These are phyloP conservation scores for Cochliopodium minus DNA, from an alignment of 208 protist species.

Conservation along the genomic window DNA sequence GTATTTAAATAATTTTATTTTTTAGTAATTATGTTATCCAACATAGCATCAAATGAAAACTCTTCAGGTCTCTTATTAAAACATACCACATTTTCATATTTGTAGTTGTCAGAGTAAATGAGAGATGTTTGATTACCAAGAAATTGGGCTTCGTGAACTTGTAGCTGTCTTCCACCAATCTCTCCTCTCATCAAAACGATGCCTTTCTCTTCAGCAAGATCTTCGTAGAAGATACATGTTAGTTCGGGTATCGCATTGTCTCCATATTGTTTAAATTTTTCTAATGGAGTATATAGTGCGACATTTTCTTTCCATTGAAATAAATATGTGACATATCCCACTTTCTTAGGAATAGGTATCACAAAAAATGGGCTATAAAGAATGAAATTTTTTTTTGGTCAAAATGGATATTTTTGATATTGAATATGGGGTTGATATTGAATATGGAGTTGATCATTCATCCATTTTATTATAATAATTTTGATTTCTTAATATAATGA, in stretches of 20 bases:
- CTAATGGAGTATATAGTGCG: neutral
- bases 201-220: neutral
- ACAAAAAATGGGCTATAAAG: constrained; percentile 5
- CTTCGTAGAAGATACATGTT: neutral
- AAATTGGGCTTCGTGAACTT: neutral
- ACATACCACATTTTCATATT: neutral
- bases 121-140: neutral
- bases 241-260: neutral
- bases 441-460: no score
- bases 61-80: neutral
- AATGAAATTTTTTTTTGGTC: no score
- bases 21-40: no score
- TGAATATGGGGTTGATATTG: no score
- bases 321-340: neutral
- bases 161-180: neutral
- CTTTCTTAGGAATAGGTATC: neutral
- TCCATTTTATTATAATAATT: no score
- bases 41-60: neutral
- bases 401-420: no score
- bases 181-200: constrained; percentile 1
- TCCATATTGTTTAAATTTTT: neutral
- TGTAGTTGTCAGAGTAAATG: neutral
- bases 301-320: neutral
- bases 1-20: no score
- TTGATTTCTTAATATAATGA: no score